These are phyloP conservation scores for Trypanosoma lewisi DNA, from an alignment of 208 protist species.

Conservation along the genomic window DNA sequence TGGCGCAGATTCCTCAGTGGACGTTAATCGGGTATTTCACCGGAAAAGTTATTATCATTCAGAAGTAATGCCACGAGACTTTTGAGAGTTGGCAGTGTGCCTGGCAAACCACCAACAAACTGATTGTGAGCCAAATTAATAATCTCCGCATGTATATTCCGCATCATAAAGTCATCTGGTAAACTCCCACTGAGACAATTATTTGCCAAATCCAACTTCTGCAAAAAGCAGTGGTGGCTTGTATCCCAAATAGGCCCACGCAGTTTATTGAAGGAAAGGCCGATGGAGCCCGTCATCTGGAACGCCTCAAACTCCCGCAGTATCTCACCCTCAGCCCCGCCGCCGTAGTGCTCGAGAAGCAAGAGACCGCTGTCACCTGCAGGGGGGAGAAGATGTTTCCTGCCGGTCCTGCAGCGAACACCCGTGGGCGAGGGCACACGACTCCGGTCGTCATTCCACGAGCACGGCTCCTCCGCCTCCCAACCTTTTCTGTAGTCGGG, in stretches of 20 bases:
- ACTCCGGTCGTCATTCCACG: conserved; percentile 21
- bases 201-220: conserved; percentile 20
- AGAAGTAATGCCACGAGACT: conserved; percentile 18
- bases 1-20: conserved; percentile 8
- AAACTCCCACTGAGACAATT: conserved; percentile 19
- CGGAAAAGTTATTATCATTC: conserved; percentile 21
- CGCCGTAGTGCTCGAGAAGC: conserved; percentile 24
- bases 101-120: conserved; percentile 15
- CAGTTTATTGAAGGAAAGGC: conserved; percentile 18
- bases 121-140: conserved; percentile 20
- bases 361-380: conserved; percentile 17
- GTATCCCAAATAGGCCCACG: conserved; percentile 24
- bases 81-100: not conserved
- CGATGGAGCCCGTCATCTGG: conserved; percentile 19
- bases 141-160: no score
- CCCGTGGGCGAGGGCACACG: conserved; percentile 4
- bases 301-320: conserved; percentile 25
- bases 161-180: conserved; percentile 23
- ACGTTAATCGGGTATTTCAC: conserved; percentile 19
- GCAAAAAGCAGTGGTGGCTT: conserved; percentile 24
- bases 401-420: conserved; percentile 15
- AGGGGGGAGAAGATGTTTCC: conserved; percentile 15
- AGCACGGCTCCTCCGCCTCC: conserved; percentile 19
- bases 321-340: conserved; percentile 16
- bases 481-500: conserved; percentile 9